phyloP scores from a whole-genome alignment of 176 grass and related monocot genomes.

The Bothriochloa decipiens region DNA sequence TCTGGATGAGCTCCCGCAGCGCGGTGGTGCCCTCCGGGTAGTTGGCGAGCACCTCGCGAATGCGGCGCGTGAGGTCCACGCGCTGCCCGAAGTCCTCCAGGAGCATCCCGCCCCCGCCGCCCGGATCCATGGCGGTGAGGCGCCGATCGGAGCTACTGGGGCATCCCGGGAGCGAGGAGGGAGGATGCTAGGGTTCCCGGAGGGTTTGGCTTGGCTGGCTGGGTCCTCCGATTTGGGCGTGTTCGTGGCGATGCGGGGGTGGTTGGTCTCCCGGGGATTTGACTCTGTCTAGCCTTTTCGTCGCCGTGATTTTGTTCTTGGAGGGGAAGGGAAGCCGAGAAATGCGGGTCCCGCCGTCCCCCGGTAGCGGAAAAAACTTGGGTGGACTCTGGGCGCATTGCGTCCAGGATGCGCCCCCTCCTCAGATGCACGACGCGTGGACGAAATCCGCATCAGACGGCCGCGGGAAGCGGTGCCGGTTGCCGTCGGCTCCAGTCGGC shows the following conservation, averaged over 20 bases:
- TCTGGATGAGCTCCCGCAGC: slow-evolving; percentile 93
- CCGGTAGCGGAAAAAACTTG: too few relatives aligned
- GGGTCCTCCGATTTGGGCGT: slow-evolving; percentile 40
- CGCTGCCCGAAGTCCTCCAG: slow-evolving; percentile 94
- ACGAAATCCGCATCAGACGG: too few relatives aligned
- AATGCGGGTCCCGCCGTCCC: neutral
- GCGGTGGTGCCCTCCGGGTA: slow-evolving; percentile 94
- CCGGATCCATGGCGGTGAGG: slow-evolving; percentile 39
- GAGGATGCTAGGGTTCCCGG: slow-evolving; percentile 28
- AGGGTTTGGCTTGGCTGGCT: neutral
- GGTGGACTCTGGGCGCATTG: too few relatives aligned
- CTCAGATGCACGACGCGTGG: too few relatives aligned
- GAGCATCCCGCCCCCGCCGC: slow-evolving; percentile 46
- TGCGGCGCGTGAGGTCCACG: slow-evolving; percentile 88
- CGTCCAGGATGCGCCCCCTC: too few relatives aligned
- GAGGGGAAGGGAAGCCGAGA: neutral
- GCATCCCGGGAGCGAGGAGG: slow-evolving; percentile 18
- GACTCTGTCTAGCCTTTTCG: slow-evolving; percentile 23
- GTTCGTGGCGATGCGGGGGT: neutral
- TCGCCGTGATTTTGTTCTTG: slow-evolving; percentile 31
- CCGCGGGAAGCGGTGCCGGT: too few relatives aligned
- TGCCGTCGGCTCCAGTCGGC: too few relatives aligned
- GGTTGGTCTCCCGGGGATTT: slow-evolving; percentile 32
- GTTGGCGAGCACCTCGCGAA: slow-evolving; percentile 90
- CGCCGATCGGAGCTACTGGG: slow-evolving; percentile 30